Evolutionary conservation across 345 rosid genomes (phyloP), one percentile per base, ranked within the genome.

Genomic region (Arabidopsis arenosa): DNA sequence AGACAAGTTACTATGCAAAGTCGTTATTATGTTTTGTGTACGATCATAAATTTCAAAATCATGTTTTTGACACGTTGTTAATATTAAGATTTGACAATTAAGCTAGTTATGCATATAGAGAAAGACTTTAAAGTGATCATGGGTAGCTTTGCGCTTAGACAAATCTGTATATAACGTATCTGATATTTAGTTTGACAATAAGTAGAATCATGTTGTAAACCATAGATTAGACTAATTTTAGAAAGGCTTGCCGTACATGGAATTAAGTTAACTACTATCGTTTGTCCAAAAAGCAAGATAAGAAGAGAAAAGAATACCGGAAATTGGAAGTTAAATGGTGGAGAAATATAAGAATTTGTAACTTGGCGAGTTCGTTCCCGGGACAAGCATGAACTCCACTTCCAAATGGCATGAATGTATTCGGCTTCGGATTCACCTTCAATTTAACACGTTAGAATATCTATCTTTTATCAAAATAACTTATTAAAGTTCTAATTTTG

Each of bases 351-450:
- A 95, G 87, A 57, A 91, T 84, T 81, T 92, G 91, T 79, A 92
- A 76, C 85, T 90, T 95, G 87, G 99, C 97, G 4, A 95, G 92
- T 60, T 90, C 93, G 53, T 86, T 92, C 26, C 99, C 99, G 4
- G 99, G 97, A 82, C 99, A 95, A 30, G 96, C 81, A 52, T 95
- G 99, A 5, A 80, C 91, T n/a, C 99, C 99, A 37, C 73, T 86
- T 66, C 99, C 97, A 67, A 95, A 95, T n/a, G 99, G 97, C 91
- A 90, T 81, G 78, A 87, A 92, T 1, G 93, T 90, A 58, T 90
- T 83, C 66, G 99, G 87, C 72, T 82, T 90, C 63, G 96, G 96
- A 69, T 90, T 49, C 35, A 70, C 89, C 79, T 79, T 74, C 68
- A 36, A 11, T 68, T 68, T 44, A 44, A 5, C 15, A 44, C 48